Base-by-base conservation (phyloP, 2,329 filamentous ascomycete species). In the Diaporthe vexans region DNA sequence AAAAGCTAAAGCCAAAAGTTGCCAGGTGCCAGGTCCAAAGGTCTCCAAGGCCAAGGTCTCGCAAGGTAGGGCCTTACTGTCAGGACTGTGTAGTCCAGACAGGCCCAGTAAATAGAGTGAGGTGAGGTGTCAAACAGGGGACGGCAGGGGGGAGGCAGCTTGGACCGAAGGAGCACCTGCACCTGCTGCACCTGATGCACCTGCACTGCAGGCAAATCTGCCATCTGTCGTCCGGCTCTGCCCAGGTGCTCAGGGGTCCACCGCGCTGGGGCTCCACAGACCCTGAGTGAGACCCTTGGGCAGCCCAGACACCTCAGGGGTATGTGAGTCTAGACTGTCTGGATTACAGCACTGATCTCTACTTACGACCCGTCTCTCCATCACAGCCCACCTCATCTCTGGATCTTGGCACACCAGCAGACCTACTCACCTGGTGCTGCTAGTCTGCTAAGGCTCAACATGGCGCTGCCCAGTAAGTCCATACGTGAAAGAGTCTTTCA, bases 121-220 rank as follows among this genome's bases (percentile, higher is more conserved):
- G 46, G 46, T 52, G 37, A 67, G 63, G 48, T 68, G 63, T 68
- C 48, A 68, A 68, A 68, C 63, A 68, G 63, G 63, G 46, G 63
- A 68, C 15, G 63, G 46, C 63, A 68, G 48, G 63, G 26, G 43
- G 58, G 59, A 7, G 63, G 63, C 48, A 68, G 63, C 63, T 68
- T 4, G 33, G 54, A 48, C 63, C 63, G 63, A 54, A 33, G 24
- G 43, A 51, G 24, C 17, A 21, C 15, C 37, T 43, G 58, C 59
- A 63, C 40, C 59, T 51, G 37, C 37, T 29, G 58, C 59, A 63
- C 40, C 59, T 51, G 37, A 29, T 51, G 59, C 26, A 24, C 19
- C 58, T 54, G 15, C 63, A 9, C 63, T 68, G 63, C 63, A 37
- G 48, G 48, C 24, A 24, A 46, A 35, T 51, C 61, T 67, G 61